Evolutionary conservation across 371 early-diverging fungal species (phyloP).

Genomic region (Mucor saturninus): DNA sequence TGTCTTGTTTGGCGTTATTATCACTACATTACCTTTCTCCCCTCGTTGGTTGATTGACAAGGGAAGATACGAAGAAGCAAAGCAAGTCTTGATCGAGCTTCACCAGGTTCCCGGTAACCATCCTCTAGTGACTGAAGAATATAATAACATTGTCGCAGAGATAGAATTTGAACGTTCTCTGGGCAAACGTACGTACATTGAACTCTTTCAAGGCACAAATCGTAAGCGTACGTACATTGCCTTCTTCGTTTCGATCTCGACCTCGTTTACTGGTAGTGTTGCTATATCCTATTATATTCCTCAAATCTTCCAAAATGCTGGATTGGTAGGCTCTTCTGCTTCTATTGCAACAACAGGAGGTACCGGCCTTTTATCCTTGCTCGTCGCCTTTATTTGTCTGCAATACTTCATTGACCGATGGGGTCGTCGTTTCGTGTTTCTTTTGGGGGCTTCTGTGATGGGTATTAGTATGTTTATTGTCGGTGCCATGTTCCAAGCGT

Average conservation of each 20-base stretch:
- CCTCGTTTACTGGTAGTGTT: slow-evolving; percentile 68
- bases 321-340: slow-evolving; percentile 37
- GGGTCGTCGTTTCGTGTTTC: slow-evolving; percentile 53
- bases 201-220: slow-evolving; percentile 42
- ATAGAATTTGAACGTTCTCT: slow-evolving; percentile 42
- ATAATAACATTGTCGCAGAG: slow-evolving; percentile 40
- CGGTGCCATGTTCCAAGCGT: slow-evolving; percentile 45
- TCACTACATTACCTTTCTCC: slow-evolving; percentile 50
- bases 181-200: slow-evolving; percentile 40
- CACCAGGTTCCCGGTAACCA: slow-evolving; percentile 40
- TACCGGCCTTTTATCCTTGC: slow-evolving; percentile 39
- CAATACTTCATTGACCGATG: slow-evolving; percentile 55
- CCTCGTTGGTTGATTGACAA: slow-evolving; percentile 64
- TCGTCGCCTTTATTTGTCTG: slow-evolving; percentile 59
- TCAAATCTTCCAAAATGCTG: slow-evolving; percentile 43
- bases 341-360: slow-evolving; percentile 51
- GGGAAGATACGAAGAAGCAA: slow-evolving; percentile 48
- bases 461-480: slow-evolving; percentile 51
- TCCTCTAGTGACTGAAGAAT: slow-evolving; percentile 39
- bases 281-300: slow-evolving; percentile 60
- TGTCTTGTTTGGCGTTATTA: slow-evolving; percentile 13
- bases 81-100: slow-evolving; percentile 37
- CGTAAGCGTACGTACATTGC: slow-evolving; percentile 40
- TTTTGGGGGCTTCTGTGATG: slow-evolving; percentile 37
- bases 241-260: slow-evolving; percentile 58